Evolutionary conservation across 164 flowering plant genomes (phyloP), one percentile per base, ranked within the genome.

Genomic region (Berberis vulgaris): DNA sequence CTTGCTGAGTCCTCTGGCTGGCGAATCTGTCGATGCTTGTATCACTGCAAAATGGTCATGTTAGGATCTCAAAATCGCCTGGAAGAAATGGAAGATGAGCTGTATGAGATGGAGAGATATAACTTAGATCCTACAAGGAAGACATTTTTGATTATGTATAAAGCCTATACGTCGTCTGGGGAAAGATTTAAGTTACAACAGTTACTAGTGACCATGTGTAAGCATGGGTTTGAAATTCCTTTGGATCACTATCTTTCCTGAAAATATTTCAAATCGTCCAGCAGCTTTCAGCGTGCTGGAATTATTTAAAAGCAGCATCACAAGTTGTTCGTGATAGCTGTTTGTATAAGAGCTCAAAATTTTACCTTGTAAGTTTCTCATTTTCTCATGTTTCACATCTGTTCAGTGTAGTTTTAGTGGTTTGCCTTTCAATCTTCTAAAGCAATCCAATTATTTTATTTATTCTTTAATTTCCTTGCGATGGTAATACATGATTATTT

Each of bases 41-140:
- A 87, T 68, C 96, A 87, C 66, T 82, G 85, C 65, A 83, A 79
- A 71, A 85, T 89, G 96, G 83, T 83, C 43, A 76, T 87, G 96
- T 89, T 77, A 78, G 70, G 77, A 41, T 74, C 80, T 54, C 74
- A 82, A 43, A 76, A 73, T 38, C 85, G 92, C n/a, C 59, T 89
- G 41, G 78, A 72, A 57, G 92, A 91, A 72, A 91, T 89, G 97
- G 92, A 86, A 74, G 60, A 55, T 56, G 92, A 86, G 57, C 78
- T 89, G 7, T 64, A 68, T 60, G 94, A 89, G 78, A 86, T 89
- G 97, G 78, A 76, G 54, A 69, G 45, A 39, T 68, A 59, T 47
- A 77, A 79, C 8, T 40, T 85, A 4, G 63, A 50, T 39, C 66
- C 66, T 26, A 74, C 84, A 0, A 84, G 77, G 72, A 91, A 72